Conservation (phyloP, 1,139 yeast species). For the Suhomyces guaymorum region DNA sequence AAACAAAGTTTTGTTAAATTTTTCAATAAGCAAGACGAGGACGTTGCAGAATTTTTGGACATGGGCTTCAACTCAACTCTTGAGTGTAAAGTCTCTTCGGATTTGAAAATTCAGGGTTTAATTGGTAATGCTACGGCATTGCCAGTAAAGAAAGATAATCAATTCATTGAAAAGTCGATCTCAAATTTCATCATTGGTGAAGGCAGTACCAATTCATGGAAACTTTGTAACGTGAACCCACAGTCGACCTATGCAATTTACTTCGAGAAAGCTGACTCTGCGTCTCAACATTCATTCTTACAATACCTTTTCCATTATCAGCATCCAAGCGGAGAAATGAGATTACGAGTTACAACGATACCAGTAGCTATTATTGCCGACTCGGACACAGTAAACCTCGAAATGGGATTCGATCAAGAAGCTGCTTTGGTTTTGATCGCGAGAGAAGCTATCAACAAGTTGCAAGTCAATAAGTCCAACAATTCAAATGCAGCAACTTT, state of each 20-base stretch:
- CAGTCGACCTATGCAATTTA: constrained; percentile 60
- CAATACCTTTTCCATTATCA: constrained; percentile 82
- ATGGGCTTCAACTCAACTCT: constrained; percentile 61
- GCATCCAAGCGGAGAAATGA: constrained; percentile 48
- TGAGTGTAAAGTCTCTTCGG: constrained; percentile 52
- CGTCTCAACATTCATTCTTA: constrained; percentile 39
- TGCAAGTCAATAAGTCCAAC: constrained; percentile 31
- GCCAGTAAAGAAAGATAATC: constrained; percentile 33
- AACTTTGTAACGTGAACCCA: constrained; percentile 54
- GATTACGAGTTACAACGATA: constrained; percentile 53
- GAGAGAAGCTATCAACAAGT: constrained; percentile 50
- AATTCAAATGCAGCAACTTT: constrained; percentile 14
- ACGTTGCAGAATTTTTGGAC: constrained; percentile 34
- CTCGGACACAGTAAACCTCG: constrained; percentile 41
- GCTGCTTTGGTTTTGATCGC: constrained; percentile 67
- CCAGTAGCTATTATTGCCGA: constrained; percentile 46
- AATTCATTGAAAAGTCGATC: constrained; percentile 25
- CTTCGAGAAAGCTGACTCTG: constrained; percentile 52
- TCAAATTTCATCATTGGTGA: constrained; percentile 43
- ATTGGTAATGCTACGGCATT: constrained; percentile 58
- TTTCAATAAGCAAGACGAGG: constrained; percentile 37
- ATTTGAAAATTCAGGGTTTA: constrained; percentile 55
- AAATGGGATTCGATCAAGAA: constrained; percentile 62
- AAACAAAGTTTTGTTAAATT: constrained; percentile 61
- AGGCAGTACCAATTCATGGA: constrained; percentile 62